Percentiles rank a stretch among this genome's conserved stretches.
These are phyloP conservation scores for Metroxylon sagu DNA, from an alignment of 176 grass and related monocot genomes.

Conservation along the genomic window DNA sequence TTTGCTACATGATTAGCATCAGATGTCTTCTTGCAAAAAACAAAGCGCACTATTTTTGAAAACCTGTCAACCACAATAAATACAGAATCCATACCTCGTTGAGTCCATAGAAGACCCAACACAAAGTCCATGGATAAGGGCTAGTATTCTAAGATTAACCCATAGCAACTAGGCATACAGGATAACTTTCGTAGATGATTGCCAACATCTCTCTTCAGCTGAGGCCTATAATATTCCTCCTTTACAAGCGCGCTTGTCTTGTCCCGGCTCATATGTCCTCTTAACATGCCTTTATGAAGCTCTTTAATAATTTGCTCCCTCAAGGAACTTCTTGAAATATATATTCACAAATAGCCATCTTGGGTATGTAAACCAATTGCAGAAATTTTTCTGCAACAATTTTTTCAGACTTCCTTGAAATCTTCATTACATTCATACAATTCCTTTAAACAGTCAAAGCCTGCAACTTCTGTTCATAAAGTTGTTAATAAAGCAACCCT, in stretches of 20 bases:
- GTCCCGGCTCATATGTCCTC: background rate
- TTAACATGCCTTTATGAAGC: background rate
- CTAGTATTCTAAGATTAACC: too few species aligned
- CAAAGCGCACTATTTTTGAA: too few species aligned
- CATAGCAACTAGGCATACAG: too few species aligned
- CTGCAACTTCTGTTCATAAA: background rate
- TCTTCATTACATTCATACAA: background rate
- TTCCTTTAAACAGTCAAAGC: constrained; percentile 6
- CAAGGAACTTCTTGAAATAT: background rate
- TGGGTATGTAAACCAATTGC: background rate
- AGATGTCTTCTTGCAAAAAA: too few species aligned
- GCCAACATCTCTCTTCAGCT: background rate
- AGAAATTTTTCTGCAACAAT: background rate
- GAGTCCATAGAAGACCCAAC: too few species aligned
- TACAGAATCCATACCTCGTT: too few species aligned
- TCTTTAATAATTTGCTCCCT: constrained; percentile 7
- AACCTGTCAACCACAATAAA: too few species aligned
- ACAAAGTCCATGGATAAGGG: too few species aligned
- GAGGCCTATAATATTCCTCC: constrained; percentile 13
- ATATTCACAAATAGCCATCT: constrained; percentile 13
- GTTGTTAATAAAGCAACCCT: background rate
- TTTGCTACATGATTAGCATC: too few species aligned
- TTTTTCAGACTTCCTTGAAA: background rate
- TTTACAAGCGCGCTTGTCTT: constrained; percentile 2
- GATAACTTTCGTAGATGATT: too few species aligned